These are phyloP conservation scores for Kwoniella europaea DNA, from an alignment of 768 basidiomycete genomes.

Conservation along the genomic window DNA sequence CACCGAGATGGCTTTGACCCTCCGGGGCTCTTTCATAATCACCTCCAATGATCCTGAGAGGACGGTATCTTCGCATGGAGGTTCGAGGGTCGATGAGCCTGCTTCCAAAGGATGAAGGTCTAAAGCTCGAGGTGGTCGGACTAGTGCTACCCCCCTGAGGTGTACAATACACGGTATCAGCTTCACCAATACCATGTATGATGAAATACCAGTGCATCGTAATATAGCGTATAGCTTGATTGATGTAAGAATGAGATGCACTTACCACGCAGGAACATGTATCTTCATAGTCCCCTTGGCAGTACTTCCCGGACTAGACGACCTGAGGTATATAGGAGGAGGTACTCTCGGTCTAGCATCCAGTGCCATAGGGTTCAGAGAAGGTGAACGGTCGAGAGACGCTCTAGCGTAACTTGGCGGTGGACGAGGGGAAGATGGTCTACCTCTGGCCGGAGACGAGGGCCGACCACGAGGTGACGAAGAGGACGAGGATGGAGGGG, in stretches of 20 bases:
- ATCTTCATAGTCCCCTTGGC: conserved; percentile 41
- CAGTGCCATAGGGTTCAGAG: conserved; percentile 25
- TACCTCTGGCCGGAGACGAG: conserved; percentile 7
- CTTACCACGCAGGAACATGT: conserved; percentile 46
- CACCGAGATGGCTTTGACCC: conserved; percentile 40
- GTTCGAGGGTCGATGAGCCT: conserved; percentile 20
- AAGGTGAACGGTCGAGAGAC: conserved; percentile 34
- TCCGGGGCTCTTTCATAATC: conserved; percentile 49
- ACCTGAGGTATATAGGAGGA: conserved; percentile 41
- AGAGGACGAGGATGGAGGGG: conserved; percentile 1
- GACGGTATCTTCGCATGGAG: conserved; percentile 52
- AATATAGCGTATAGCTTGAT: no score
- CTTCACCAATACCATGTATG: no score
- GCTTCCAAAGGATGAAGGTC: conserved; percentile 40
- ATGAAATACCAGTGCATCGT: no score
- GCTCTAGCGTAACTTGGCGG: conserved; percentile 38
- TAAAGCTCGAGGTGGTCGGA: conserved; percentile 34
- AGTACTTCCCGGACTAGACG: conserved; percentile 21
- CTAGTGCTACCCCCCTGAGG: conserved; percentile 44
- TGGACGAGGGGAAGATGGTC: conserved; percentile 20
- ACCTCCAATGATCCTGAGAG: conserved; percentile 50
- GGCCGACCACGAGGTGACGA: conserved; percentile 2
- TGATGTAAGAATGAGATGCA: no score
- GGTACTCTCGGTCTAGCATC: conserved; percentile 38
- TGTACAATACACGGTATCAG: no score